phyloP scores from a whole-genome alignment of 1,284 basidiomycete genomes.

The Xerocomus minutiporus region DNA sequence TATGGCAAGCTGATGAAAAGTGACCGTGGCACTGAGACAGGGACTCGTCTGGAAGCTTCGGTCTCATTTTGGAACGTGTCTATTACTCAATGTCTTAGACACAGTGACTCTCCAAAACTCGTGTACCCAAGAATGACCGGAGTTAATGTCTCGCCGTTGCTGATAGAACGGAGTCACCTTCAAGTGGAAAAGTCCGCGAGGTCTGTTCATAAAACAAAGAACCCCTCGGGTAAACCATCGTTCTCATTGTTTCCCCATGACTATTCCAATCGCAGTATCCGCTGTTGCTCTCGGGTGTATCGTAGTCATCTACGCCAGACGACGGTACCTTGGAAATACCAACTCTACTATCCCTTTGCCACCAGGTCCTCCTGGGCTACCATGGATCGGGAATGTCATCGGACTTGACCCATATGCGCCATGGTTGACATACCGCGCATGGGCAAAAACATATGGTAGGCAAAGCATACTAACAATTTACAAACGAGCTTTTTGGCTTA shows the following conservation, averaged over 20 bases:
- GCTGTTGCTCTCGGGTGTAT: not conserved
- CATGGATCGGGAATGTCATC: slow-evolving; percentile 8
- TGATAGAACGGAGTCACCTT: not conserved
- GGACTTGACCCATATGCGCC: slow-evolving; percentile 10
- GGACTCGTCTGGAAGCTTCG: too few species aligned
- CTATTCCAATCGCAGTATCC: not conserved
- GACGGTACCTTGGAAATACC: not conserved
- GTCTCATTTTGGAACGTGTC: not conserved
- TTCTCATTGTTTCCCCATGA: not conserved
- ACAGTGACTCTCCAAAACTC: not conserved
- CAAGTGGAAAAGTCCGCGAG: not conserved
- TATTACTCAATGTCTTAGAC: not conserved
- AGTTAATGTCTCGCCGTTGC: not conserved
- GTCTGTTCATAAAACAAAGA: not conserved
- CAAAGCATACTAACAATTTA: not conserved
- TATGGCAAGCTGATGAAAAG: not conserved
- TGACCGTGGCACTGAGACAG: not conserved
- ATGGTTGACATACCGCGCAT: slow-evolving; percentile 20
- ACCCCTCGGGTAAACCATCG: not conserved
- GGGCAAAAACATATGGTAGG: slow-evolving; percentile 13
- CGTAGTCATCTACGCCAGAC: not conserved
- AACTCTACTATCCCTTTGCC: slow-evolving; percentile 8
- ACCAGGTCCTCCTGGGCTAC: slow-evolving; percentile 10
- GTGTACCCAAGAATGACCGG: not conserved
- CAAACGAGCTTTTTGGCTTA: not conserved